Conservation (phyloP, 148 eudicot genomes). For the Cornus suecica region DNA sequence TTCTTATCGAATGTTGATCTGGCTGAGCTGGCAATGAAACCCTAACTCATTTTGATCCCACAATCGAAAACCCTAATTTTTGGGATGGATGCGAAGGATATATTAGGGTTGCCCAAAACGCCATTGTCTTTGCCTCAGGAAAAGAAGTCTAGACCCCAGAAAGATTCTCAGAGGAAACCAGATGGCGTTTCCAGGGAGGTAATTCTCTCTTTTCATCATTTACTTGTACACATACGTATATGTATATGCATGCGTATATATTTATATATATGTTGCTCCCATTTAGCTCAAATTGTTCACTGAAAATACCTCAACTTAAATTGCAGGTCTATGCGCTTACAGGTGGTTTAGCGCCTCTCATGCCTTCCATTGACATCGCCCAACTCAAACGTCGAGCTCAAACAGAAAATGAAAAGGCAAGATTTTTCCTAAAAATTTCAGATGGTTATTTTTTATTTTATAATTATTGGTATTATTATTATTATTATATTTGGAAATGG, state of each 20-base stretch:
- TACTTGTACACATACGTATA: too few species aligned
- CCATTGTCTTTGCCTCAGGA: conserved; percentile 40
- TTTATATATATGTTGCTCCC: too few species aligned
- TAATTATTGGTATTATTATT: too few species aligned
- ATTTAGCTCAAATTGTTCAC: neutral
- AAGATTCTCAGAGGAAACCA: conserved; percentile 84
- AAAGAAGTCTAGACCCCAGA: conserved; percentile 76
- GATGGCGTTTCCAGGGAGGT: conserved; percentile 95
- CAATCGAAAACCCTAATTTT: conserved; percentile 26
- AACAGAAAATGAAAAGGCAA: conserved; percentile 66
- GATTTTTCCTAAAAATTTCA: too few species aligned
- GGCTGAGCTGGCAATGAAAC: conserved; percentile 2
- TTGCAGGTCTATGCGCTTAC: conserved; percentile 82
- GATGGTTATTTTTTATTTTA: too few species aligned
- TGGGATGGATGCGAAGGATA: conserved; percentile 88
- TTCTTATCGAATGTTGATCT: neutral
- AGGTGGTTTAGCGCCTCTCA: conserved; percentile 80
- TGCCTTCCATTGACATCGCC: conserved; percentile 72
- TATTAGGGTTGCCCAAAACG: conserved; percentile 70
- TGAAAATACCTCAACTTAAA: too few species aligned
- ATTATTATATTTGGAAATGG: too few species aligned
- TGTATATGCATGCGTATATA: too few species aligned
- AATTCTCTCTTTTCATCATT: neutral
- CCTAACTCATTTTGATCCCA: neutral
- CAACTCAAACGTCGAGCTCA: conserved; percentile 67